Conservation (phyloP, 768 basidiomycete species). For the Suillus plorans region DNA sequence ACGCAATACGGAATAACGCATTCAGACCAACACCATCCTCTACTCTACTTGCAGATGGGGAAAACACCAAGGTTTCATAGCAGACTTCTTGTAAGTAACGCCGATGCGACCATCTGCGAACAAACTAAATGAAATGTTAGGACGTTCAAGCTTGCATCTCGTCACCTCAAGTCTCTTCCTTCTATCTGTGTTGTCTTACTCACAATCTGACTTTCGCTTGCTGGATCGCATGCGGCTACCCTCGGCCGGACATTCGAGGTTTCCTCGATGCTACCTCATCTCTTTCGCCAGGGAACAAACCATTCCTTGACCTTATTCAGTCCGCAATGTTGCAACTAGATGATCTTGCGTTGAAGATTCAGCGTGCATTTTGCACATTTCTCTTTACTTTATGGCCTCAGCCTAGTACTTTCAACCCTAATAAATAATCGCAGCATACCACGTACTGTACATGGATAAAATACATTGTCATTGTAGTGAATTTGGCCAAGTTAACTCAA, state of each 20-base stretch:
- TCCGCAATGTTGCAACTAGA: conserved; percentile 34
- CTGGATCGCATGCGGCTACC: conserved; percentile 33
- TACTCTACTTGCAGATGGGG: conserved; percentile 55
- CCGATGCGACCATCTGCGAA: background rate
- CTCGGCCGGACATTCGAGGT: conserved; percentile 26
- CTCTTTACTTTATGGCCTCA: conserved; percentile 13
- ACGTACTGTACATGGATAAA: background rate
- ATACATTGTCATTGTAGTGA: background rate
- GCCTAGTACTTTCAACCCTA: background rate
- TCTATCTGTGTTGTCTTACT: conserved; percentile 24
- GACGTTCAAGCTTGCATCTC: conserved; percentile 22
- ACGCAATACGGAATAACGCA: conserved; percentile 55
- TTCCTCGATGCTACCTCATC: conserved; percentile 28
- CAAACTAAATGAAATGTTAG: background rate
- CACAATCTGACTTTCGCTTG: conserved; percentile 25
- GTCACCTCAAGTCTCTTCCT: conserved; percentile 30
- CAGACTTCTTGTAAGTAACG: conserved; percentile 53
- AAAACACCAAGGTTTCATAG: conserved; percentile 38
- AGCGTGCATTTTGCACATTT: conserved; percentile 30
- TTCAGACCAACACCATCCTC: conserved; percentile 48
- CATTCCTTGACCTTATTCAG: conserved; percentile 41
- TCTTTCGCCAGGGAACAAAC: conserved; percentile 27
- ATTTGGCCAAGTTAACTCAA: background rate
- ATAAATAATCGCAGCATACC: background rate
- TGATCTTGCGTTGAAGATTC: conserved; percentile 33